Base-by-base conservation (phyloP, 495 filamentous ascomycete species). In the Copromyces sp. region DNA sequence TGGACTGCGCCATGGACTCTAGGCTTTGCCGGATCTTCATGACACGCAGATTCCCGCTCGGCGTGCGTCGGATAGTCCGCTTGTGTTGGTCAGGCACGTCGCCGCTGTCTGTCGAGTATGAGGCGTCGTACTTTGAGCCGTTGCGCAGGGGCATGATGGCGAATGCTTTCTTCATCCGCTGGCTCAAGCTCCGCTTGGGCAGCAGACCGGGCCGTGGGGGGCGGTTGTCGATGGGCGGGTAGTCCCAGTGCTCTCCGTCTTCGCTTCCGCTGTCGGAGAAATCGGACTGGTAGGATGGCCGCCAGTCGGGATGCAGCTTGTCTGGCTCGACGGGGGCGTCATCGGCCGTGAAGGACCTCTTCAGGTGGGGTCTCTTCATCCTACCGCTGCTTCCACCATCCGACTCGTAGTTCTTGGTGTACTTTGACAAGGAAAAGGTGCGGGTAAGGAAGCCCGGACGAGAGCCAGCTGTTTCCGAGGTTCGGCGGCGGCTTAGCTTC, bases 231-330 rank as follows among this genome's bases (percentile, higher is more conserved):
- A 78, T 75, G 24, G 78, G 76, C n/a, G 82, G 80, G 70, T 83
- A 83, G 39, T 79, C 75, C n/a, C 78, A 74, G 20, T 71, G 75
- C 45, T 79, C 78, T 14, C 83, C 81, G 39, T 85, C 81, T 12
- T 84, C 78, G 9, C 83, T 82, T 71, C 87, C 85, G n/a, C 82
- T 83, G 41, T 86, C 85, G 7, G 86, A 81, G 71, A 90, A 88
- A 39, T 92, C 90, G 85, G 89, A 91, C 29, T 65, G 53, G 78
- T 92, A 93, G 35, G 89, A 68, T 5, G 94, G 93, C 37, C 89
- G 87, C 94, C 94, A 97, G 80, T 91, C 91, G 2, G 93, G 93
- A 77, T 95, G 91, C 6, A 94, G 83, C 68, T 86, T 89, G 69
- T 84, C 86, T 42, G 86, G 84, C 69, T 88, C 86, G 2, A 80